These are phyloP conservation scores for Phytopythium oedochilum DNA, from an alignment of 352 stramenopile genomes.

Conservation along the genomic window DNA sequence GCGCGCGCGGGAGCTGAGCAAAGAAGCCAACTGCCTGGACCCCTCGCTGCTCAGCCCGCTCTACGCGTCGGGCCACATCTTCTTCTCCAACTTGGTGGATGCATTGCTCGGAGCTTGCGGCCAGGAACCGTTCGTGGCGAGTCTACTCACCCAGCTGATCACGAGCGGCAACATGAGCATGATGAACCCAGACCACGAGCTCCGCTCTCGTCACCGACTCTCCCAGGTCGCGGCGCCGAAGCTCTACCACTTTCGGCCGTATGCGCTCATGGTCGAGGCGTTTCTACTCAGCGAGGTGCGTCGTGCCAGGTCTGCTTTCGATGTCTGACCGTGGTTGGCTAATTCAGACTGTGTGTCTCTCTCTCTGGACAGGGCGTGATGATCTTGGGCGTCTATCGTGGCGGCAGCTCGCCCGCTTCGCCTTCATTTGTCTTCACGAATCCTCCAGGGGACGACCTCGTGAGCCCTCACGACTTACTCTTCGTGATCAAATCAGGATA, in stretches of 20 bases:
- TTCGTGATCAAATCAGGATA: slow-evolving; percentile 52
- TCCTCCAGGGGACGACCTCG: slow-evolving; percentile 46
- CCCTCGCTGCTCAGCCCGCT: slow-evolving; percentile 48
- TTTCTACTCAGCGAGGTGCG: slow-evolving; percentile 55
- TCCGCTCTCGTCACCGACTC: slow-evolving; percentile 34
- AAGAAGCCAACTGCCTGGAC: slow-evolving; percentile 54
- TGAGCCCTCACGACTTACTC: slow-evolving; percentile 53
- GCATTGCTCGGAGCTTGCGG: slow-evolving; percentile 56
- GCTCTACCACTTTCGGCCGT: slow-evolving; percentile 55
- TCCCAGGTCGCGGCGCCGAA: slow-evolving; percentile 48
- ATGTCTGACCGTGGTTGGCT: no score
- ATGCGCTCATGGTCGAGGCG: slow-evolving; percentile 48
- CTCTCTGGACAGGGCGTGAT: slow-evolving; percentile 33
- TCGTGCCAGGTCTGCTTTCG: no score
- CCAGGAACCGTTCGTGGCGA: slow-evolving; percentile 54
- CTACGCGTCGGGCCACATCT: slow-evolving; percentile 62
- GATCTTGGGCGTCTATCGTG: slow-evolving; percentile 52
- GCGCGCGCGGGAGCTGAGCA: slow-evolving; percentile 36
- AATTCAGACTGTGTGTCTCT: neutral
- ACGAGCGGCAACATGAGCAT: slow-evolving; percentile 51
- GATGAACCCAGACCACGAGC: slow-evolving; percentile 42
- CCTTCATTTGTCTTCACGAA: slow-evolving; percentile 66
- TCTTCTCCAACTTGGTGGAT: slow-evolving; percentile 72
- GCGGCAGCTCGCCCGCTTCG: slow-evolving; percentile 22
- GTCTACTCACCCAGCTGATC: slow-evolving; percentile 62